phyloP scores from a whole-genome alignment of 2,329 filamentous ascomycete species.

The Aspergillus pseudotamarii region DNA sequence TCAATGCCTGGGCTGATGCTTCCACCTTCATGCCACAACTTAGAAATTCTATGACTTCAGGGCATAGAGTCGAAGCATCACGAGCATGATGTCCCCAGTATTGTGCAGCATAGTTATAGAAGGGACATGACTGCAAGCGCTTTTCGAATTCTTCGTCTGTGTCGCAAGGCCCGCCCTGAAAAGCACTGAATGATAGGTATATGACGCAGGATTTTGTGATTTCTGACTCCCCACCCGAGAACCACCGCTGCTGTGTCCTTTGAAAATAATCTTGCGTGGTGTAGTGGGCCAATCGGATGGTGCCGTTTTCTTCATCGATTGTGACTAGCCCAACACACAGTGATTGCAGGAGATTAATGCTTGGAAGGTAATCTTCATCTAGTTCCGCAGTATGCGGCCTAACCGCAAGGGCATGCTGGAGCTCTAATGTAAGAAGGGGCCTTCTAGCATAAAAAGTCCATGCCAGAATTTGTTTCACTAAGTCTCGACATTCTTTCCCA shows the following conservation, averaged over 20 bases:
- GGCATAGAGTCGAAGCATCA: not conserved
- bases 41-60: not conserved
- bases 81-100: constrained; percentile 26
- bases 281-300: constrained; percentile 50
- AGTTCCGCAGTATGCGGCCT: not conserved
- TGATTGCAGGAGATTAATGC: not conserved
- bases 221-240: constrained; percentile 32
- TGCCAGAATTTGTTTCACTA: not conserved
- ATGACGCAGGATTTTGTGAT: constrained; percentile 38
- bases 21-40: not conserved
- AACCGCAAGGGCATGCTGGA: not conserved
- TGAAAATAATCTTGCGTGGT: constrained; percentile 52
- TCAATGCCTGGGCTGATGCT: not conserved
- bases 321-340: not conserved
- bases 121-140: constrained; percentile 12
- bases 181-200: constrained; percentile 40
- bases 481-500: no score
- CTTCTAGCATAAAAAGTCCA: not conserved
- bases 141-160: constrained; percentile 14
- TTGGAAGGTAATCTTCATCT: not conserved
- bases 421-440: not conserved
- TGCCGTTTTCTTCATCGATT: constrained; percentile 39
- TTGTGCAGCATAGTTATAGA: constrained; percentile 29
- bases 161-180: constrained; percentile 22
- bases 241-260: constrained; percentile 27